Conservation (phyloP, 2,329 filamentous ascomycete genomes). For the Microascus cirrosus region DNA sequence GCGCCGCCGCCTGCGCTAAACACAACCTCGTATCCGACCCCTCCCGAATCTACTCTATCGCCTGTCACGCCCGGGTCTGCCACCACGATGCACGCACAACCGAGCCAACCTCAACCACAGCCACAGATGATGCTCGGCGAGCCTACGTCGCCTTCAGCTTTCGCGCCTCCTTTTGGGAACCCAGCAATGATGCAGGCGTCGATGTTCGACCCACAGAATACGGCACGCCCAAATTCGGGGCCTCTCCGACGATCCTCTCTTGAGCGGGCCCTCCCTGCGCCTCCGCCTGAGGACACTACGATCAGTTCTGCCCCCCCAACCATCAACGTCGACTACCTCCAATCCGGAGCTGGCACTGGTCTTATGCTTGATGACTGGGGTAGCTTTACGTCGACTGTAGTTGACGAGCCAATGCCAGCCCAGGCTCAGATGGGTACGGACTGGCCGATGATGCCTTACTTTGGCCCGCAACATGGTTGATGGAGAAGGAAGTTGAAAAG, state of each 20-base stretch:
- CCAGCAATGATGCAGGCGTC: slow-evolving; percentile 16
- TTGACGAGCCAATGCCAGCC: slow-evolving; percentile 15
- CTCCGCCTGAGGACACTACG: slow-evolving; percentile 13
- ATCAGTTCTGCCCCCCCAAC: slow-evolving; percentile 14
- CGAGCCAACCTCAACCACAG: slow-evolving; percentile 18
- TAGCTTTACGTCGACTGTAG: slow-evolving; percentile 21
- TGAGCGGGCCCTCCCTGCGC: slow-evolving; percentile 22
- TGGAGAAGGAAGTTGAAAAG: neutral
- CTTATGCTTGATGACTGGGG: slow-evolving; percentile 30
- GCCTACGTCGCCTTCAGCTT: slow-evolving; percentile 12
- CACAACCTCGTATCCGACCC: slow-evolving; percentile 8
- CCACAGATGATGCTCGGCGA: slow-evolving; percentile 11
- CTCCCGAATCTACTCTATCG: slow-evolving; percentile 14
- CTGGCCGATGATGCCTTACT: slow-evolving; percentile 15
- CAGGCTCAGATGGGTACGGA: slow-evolving; percentile 10
- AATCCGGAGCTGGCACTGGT: slow-evolving; percentile 12
- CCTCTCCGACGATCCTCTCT: slow-evolving; percentile 13
- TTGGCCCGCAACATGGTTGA: slow-evolving; percentile 5
- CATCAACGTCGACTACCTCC: slow-evolving; percentile 33
- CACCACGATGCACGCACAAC: slow-evolving; percentile 9
- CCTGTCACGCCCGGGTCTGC: slow-evolving; percentile 11
- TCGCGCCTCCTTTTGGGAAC: slow-evolving; percentile 20
- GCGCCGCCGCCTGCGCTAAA: slow-evolving; percentile 8
- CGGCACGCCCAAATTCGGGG: slow-evolving; percentile 18
- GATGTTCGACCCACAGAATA: slow-evolving; percentile 7